phyloP scores from a whole-genome alignment of 2,329 filamentous ascomycete genomes.

The Cercospora canescens region DNA sequence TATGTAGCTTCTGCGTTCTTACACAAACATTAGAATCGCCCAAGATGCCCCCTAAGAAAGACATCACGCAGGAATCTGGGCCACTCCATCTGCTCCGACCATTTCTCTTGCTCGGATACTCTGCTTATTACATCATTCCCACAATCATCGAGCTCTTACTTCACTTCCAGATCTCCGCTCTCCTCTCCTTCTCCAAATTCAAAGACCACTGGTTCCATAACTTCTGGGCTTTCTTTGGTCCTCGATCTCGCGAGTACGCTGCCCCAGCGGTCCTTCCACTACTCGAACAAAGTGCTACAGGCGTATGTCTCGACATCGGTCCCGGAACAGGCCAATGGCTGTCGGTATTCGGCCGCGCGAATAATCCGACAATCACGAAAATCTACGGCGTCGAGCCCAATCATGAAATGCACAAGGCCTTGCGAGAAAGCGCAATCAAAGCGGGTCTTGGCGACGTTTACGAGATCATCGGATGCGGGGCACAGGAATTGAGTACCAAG shows the following conservation, averaged over 20 bases:
- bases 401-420: constrained; percentile 49
- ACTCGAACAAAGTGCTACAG: constrained; percentile 50
- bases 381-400: constrained; percentile 69
- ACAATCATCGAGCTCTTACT: constrained; percentile 49
- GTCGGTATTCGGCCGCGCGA: constrained; percentile 47
- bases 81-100: constrained; percentile 36
- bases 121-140: constrained; percentile 52
- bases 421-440: constrained; percentile 50
- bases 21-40: background rate
- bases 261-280: constrained; percentile 54
- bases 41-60: constrained; percentile 19
- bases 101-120: constrained; percentile 51
- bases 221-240: constrained; percentile 61
- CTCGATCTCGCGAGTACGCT: constrained; percentile 48
- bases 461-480: constrained; percentile 62
- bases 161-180: constrained; percentile 25
- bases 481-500: constrained; percentile 54
- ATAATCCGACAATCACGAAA: constrained; percentile 36
- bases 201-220: constrained; percentile 57
- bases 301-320: constrained; percentile 63
- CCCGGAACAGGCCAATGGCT: constrained; percentile 64
- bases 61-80: constrained; percentile 13
- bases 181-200: constrained; percentile 32
- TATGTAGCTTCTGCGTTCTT: background rate
- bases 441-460: constrained; percentile 60